Evolutionary conservation across 768 basidiomycete species (phyloP).

Genomic region (Lactifluus hygrophoroides): DNA sequence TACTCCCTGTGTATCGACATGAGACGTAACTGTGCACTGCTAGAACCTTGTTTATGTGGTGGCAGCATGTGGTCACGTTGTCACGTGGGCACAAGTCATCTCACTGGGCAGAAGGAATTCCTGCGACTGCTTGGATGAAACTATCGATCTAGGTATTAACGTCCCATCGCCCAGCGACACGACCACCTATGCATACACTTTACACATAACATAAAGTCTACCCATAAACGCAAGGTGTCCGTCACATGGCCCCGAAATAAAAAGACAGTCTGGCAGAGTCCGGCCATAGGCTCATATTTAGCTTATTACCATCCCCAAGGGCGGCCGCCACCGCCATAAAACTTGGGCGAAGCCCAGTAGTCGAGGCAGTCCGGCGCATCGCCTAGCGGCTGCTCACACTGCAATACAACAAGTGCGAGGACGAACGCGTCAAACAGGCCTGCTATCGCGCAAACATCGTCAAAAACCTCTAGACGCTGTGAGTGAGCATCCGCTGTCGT

Average conservation of each 20-base stretch:
- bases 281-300: not conserved
- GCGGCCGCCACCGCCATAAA: not conserved
- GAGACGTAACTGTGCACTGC: not conserved
- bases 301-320: not conserved
- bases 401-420: conserved; percentile 10
- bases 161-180: conserved; percentile 1
- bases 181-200: not conserved
- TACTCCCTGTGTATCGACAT: not conserved
- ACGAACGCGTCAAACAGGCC: conserved; percentile 11
- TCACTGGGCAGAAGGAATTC: no score
- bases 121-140: not conserved
- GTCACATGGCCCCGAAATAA: no score
- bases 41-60: not conserved
- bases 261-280: not conserved
- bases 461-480: conserved; percentile 10
- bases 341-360: conserved; percentile 1
- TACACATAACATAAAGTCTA: not conserved
- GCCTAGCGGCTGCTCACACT: conserved; percentile 12
- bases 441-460: not conserved
- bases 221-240: not conserved
- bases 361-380: conserved; percentile 3
- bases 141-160: conserved; percentile 1
- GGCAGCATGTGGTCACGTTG: not conserved
- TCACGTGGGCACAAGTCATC: not conserved
- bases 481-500: not conserved